phyloP scores from a whole-genome alignment of 2,329 filamentous ascomycete species.

The Xylaria arbuscula region DNA sequence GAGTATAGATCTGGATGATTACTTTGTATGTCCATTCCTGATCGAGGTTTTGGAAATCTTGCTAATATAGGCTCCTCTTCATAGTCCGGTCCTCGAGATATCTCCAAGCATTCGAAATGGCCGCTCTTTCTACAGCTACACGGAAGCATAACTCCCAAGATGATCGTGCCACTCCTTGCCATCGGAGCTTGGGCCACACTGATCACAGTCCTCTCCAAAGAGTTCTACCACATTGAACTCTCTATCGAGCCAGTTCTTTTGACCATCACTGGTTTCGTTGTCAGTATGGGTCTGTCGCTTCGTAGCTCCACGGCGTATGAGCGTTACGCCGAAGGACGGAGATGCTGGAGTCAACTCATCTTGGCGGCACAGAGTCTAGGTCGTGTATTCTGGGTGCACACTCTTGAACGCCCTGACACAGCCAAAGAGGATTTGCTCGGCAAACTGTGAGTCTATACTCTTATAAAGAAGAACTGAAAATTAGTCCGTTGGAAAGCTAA shows the following conservation, averaged over 20 bases:
- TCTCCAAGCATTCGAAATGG: slow-evolving; percentile 81
- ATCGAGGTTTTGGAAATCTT: background rate
- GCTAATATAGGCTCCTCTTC: slow-evolving; percentile 11
- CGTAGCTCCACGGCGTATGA: slow-evolving; percentile 84
- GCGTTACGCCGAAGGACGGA: slow-evolving; percentile 70
- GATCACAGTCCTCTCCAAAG: slow-evolving; percentile 68
- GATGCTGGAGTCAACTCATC: slow-evolving; percentile 70
- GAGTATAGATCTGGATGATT: slow-evolving; percentile 57
- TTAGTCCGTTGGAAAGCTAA: slow-evolving; percentile 2
- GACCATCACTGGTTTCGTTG: slow-evolving; percentile 86
- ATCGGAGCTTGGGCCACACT: slow-evolving; percentile 74
- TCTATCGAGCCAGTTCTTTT: slow-evolving; percentile 77
- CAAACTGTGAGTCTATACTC: slow-evolving; percentile 59
- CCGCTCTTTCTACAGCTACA: slow-evolving; percentile 81
- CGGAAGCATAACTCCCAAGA: slow-evolving; percentile 77
- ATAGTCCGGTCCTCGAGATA: slow-evolving; percentile 71
- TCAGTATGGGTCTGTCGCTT: slow-evolving; percentile 81
- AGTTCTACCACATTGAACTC: slow-evolving; percentile 55
- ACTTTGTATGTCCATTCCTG: slow-evolving; percentile 54
- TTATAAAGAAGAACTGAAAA: slow-evolving; percentile 50
- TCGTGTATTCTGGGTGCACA: slow-evolving; percentile 86
- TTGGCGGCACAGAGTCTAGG: slow-evolving; percentile 74
- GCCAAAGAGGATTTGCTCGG: slow-evolving; percentile 75
- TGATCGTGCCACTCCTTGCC: slow-evolving; percentile 75
- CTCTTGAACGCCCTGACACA: slow-evolving; percentile 66